Conservation (phyloP, 805 yeast species). For the Yamadazyma sp. region DNA sequence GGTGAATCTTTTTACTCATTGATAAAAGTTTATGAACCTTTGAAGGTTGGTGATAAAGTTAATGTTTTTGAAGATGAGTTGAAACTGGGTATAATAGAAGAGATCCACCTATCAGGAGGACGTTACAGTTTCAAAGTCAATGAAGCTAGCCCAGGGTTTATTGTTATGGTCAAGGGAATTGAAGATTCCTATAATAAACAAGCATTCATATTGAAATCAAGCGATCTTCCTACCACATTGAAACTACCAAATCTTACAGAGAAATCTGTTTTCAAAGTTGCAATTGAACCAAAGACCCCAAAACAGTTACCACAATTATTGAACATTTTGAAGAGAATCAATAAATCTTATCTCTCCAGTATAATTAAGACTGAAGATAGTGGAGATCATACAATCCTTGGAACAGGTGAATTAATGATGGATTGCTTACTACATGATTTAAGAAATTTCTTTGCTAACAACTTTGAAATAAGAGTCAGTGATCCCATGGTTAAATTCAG, state of each 20-base stretch:
- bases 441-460: slow-evolving; percentile 54
- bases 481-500: slow-evolving; percentile 78
- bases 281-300: slow-evolving; percentile 79
- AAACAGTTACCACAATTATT: slow-evolving; percentile 71
- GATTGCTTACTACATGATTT: slow-evolving; percentile 82
- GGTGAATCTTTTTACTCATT: slow-evolving; percentile 53
- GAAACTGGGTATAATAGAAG: slow-evolving; percentile 38
- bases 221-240: background rate
- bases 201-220: slow-evolving; percentile 48
- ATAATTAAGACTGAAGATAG: slow-evolving; percentile 78
- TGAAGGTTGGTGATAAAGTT: slow-evolving; percentile 47
- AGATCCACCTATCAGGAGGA: slow-evolving; percentile 60
- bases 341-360: slow-evolving; percentile 63
- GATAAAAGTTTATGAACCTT: slow-evolving; percentile 59
- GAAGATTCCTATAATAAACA: slow-evolving; percentile 54
- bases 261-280: slow-evolving; percentile 70
- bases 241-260: slow-evolving; percentile 9
- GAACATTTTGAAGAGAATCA: slow-evolving; percentile 63
- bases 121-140: slow-evolving; percentile 60
- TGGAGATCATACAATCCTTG: slow-evolving; percentile 79
- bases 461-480: slow-evolving; percentile 73
- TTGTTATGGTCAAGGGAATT: slow-evolving; percentile 66
- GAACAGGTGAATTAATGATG: slow-evolving; percentile 83
- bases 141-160: slow-evolving; percentile 59
- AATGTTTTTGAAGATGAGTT: slow-evolving; percentile 53